Percentiles rank a stretch among this genome's conserved stretches.
Conservation (phyloP, 106 monocot genomes). For the Vanilla planifolia region DNA sequence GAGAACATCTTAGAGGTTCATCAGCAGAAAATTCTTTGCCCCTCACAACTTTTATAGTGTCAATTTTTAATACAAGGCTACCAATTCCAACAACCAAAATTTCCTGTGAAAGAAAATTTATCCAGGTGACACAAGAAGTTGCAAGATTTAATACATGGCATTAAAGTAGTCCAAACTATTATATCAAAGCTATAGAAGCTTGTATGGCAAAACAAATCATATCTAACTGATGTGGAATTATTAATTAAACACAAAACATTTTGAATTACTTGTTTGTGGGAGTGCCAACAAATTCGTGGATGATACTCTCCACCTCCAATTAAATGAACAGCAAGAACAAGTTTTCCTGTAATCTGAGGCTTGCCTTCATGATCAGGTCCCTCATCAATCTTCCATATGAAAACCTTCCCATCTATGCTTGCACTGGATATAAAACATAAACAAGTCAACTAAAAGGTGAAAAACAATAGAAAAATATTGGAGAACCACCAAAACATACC, state of each 20-base stretch:
- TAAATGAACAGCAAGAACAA: constrained; percentile 76
- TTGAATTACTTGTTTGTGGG: constrained; percentile 89
- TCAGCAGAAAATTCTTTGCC: constrained; percentile 66
- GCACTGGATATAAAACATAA: constrained; percentile 50
- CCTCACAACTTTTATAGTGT: constrained; percentile 79
- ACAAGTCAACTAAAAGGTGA: not conserved
- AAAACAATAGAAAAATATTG: constrained; percentile 5
- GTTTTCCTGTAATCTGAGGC: constrained; percentile 78
- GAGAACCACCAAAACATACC: constrained; percentile 30
- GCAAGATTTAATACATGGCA: too few species aligned
- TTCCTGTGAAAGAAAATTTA: constrained; percentile 43
- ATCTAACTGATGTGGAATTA: not conserved
- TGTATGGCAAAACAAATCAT: not conserved
- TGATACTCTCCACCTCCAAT: constrained; percentile 63
- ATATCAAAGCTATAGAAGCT: too few species aligned
- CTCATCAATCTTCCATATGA: constrained; percentile 94
- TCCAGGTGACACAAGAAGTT: not conserved
- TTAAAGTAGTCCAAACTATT: too few species aligned
- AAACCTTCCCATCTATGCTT: constrained; percentile 88
- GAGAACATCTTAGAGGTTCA: constrained; percentile 65
- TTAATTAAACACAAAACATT: not conserved
- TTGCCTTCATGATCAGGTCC: constrained; percentile 83
- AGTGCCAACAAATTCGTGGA: constrained; percentile 94
- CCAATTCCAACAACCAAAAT: constrained; percentile 81
- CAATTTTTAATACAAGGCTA: constrained; percentile 74